These are phyloP conservation scores for Waltergamsia citrina DNA, from an alignment of 2,329 filamentous ascomycete species.

Conservation along the genomic window DNA sequence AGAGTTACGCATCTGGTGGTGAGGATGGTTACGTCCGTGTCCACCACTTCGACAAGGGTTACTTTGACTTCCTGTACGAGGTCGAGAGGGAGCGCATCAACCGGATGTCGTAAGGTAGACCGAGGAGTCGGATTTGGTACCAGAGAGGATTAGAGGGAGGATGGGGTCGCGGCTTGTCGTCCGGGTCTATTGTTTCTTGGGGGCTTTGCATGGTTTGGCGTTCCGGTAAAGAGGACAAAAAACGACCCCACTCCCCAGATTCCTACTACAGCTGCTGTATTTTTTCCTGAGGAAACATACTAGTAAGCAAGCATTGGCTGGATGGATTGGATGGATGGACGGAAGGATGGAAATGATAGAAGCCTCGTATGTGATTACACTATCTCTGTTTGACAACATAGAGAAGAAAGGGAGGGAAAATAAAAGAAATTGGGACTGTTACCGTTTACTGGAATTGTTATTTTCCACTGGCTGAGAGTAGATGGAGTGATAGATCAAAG, in stretches of 20 bases:
- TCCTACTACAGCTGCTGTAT: background rate
- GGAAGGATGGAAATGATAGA: background rate
- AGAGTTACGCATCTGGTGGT: slow-evolving; percentile 87
- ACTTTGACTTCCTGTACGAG: slow-evolving; percentile 98
- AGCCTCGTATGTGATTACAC: slow-evolving; percentile 1
- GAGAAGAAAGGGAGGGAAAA: slow-evolving; percentile 1
- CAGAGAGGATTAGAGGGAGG: background rate
- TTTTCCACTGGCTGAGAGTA: too few relatives aligned
- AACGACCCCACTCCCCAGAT: background rate
- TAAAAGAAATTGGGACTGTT: background rate
- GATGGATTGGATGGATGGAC: background rate
- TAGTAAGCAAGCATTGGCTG: slow-evolving; percentile 14
- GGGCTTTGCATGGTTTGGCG: slow-evolving; percentile 32
- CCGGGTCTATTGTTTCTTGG: slow-evolving; percentile 18
- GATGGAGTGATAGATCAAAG: too few relatives aligned
- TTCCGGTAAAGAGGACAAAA: slow-evolving; percentile 14
- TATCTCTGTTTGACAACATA: slow-evolving; percentile 1
- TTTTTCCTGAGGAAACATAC: too few relatives aligned
- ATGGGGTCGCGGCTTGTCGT: background rate
- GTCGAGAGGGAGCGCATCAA: slow-evolving; percentile 76
- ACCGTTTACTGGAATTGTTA: background rate
- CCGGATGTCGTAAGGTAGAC: slow-evolving; percentile 24
- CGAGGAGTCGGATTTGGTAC: slow-evolving; percentile 2
- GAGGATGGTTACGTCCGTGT: slow-evolving; percentile 98
- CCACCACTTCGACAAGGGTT: slow-evolving; percentile 97